Evolutionary conservation across 2,329 filamentous ascomycete genomes (phyloP).

Genomic region (Fusarium sp.): DNA sequence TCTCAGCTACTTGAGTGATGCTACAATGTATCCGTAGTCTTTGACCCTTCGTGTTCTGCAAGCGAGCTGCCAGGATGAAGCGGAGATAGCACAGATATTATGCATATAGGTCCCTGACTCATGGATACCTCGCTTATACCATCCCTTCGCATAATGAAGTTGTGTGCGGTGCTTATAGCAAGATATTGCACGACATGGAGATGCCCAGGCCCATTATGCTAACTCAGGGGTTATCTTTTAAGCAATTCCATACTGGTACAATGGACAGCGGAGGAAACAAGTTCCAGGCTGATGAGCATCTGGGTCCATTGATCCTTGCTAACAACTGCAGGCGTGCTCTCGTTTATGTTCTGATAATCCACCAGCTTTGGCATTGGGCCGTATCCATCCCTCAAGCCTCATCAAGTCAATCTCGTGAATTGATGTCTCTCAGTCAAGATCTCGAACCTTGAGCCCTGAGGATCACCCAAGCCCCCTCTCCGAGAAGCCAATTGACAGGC

Average conservation of each 20-base stretch:
- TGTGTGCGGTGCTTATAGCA: background rate
- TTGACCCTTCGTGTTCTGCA: background rate
- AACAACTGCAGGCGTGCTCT: background rate
- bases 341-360: background rate
- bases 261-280: conserved; percentile 23
- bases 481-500: conserved; percentile 28
- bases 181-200: conserved; percentile 1
- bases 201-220: conserved; percentile 3
- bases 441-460: conserved; percentile 20
- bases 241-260: background rate
- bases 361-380: background rate
- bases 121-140: background rate
- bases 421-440: conserved; percentile 15
- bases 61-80: background rate
- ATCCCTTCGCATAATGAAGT: background rate
- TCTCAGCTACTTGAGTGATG: background rate
- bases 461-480: conserved; percentile 30
- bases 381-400: background rate
- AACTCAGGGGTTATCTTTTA: conserved; percentile 9
- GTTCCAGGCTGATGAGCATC: conserved; percentile 13
- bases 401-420: background rate
- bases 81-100: background rate
- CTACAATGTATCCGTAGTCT: background rate
- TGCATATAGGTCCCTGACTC: background rate
- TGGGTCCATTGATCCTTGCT: conserved; percentile 12